Evolutionary conservation across 2,329 filamentous ascomycete genomes (phyloP).

Genomic region (Sclerotinia sclerotiorum): DNA sequence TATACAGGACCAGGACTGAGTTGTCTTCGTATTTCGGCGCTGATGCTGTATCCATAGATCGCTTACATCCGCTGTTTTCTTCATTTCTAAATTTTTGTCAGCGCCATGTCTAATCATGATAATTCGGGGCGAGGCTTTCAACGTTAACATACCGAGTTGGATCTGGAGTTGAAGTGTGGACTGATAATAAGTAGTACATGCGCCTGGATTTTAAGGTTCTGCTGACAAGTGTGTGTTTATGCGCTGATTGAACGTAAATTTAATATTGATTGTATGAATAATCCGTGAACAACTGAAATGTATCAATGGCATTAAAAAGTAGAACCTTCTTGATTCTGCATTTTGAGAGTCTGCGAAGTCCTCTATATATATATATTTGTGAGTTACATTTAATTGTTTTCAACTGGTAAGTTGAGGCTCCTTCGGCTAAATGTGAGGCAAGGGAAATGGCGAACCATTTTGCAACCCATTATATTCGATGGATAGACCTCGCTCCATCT

Average conservation of each 20-base stretch:
- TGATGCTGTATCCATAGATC: constrained; percentile 33
- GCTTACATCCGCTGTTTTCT: constrained; percentile 12
- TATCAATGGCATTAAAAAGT: not conserved
- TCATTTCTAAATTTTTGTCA: constrained; percentile 15
- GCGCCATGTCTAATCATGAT: not conserved
- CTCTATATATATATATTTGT: too few species aligned
- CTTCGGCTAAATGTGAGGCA: too few species aligned
- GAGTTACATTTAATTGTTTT: too few species aligned
- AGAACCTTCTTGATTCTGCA: too few species aligned
- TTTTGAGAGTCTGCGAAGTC: too few species aligned
- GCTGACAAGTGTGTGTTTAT: not conserved
- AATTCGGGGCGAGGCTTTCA: not conserved
- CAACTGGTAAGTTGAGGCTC: too few species aligned
- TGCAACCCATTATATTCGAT: too few species aligned
- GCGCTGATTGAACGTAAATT: not conserved
- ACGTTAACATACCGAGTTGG: constrained; percentile 2
- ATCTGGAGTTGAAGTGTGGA: not conserved
- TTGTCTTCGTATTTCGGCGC: constrained; percentile 28
- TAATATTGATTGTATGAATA: not conserved
- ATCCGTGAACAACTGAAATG: not conserved
- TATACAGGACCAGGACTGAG: constrained; percentile 30
- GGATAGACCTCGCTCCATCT: too few species aligned
- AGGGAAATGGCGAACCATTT: too few species aligned
- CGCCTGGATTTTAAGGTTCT: not conserved
- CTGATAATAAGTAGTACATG: not conserved